These are phyloP conservation scores for Sanghuangporus baumii DNA, from an alignment of 1,284 basidiomycete genomes.

Conservation along the genomic window DNA sequence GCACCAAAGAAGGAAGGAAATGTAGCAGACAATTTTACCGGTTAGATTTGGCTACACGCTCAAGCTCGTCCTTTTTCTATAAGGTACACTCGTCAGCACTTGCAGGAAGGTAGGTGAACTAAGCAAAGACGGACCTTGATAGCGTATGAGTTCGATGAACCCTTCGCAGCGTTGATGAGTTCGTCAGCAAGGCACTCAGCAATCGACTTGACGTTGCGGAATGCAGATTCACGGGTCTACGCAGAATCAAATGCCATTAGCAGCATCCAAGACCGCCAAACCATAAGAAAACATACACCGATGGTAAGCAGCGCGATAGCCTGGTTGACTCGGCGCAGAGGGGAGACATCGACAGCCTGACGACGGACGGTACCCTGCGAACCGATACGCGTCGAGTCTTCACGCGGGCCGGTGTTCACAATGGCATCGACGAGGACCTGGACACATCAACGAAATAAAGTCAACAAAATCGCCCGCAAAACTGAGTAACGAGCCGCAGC, in stretches of 20 bases:
- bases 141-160: conserved; percentile 99
- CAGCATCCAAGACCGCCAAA: neutral
- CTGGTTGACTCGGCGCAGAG: conserved; percentile 98
- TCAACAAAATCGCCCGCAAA: neutral
- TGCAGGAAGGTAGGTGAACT: neutral
- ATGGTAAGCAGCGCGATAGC: conserved; percentile 92
- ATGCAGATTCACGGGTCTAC: conserved; percentile 97
- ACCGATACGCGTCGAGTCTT: conserved; percentile 99
- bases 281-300: conserved; percentile 58
- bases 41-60: conserved; percentile 99
- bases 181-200: conserved; percentile 99
- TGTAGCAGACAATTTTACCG: conserved; percentile 54
- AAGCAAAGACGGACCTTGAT: conserved; percentile 70
- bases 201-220: conserved; percentile 99
- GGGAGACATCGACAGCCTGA: conserved; percentile 99
- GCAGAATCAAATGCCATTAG: conserved; percentile 11
- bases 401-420: conserved; percentile 99
- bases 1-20: neutral
- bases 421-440: conserved; percentile 91
- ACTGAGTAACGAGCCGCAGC: conserved; percentile 20
- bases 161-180: conserved; percentile 99
- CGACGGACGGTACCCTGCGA: conserved; percentile 99
- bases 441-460: neutral
- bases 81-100: conserved; percentile 9
- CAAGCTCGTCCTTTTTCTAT: conserved; percentile 92